These are phyloP conservation scores for Fusarium tupiense DNA, from an alignment of 2,329 filamentous ascomycete genomes.

Conservation along the genomic window DNA sequence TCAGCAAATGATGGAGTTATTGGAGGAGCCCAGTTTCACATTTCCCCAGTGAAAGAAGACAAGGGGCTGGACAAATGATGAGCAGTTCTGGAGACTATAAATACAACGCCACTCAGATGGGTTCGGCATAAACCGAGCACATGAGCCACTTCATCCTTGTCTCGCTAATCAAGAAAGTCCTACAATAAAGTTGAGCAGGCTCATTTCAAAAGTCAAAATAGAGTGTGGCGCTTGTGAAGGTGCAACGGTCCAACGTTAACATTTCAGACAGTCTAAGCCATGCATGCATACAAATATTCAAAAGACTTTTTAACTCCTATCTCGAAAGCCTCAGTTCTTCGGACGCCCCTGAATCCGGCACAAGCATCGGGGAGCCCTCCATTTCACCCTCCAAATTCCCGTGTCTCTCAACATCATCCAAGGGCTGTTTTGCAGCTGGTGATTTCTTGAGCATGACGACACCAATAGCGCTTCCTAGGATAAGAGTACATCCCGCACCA, in stretches of 20 bases:
- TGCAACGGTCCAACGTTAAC: background rate
- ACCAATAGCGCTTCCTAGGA: constrained; percentile 63
- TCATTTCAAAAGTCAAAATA: background rate
- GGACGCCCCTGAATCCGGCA: constrained; percentile 43
- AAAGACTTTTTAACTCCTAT: constrained; percentile 1
- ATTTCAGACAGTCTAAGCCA: background rate
- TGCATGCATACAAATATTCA: background rate
- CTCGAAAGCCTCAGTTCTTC: constrained; percentile 33
- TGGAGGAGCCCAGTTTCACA: constrained; percentile 45
- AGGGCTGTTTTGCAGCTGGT: constrained; percentile 38
- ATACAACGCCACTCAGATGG: background rate
- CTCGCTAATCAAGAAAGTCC: background rate
- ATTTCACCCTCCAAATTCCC: constrained; percentile 43
- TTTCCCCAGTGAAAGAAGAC: constrained; percentile 33
- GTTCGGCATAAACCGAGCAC: background rate
- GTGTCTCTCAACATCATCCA: constrained; percentile 49
- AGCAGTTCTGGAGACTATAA: background rate
- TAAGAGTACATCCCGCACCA: constrained; percentile 60
- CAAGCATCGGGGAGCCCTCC: constrained; percentile 55
- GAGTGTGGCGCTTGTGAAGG: background rate
- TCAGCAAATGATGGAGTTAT: constrained; percentile 50
- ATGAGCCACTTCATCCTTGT: background rate
- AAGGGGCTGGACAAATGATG: background rate
- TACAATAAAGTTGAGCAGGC: background rate
- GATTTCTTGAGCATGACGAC: constrained; percentile 58